Conservation (phyloP, 2,329 filamentous ascomycete genomes). For the Pseudocercospora eumusae region DNA sequence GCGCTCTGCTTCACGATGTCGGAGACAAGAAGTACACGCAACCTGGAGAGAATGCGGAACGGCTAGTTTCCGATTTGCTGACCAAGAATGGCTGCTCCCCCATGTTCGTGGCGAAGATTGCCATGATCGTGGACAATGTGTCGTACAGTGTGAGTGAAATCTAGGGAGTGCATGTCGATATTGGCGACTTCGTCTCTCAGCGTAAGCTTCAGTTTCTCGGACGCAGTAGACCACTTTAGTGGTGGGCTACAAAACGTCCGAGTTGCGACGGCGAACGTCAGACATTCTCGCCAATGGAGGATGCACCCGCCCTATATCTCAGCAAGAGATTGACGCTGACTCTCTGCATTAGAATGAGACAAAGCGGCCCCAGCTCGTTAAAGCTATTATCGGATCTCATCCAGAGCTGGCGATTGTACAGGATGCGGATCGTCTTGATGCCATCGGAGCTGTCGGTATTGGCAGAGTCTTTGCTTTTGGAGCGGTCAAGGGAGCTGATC, state of each 20-base stretch:
- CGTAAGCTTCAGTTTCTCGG: no score
- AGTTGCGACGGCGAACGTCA: no score
- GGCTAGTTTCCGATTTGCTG: slow-evolving; percentile 59
- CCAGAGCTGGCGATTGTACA: slow-evolving; percentile 84
- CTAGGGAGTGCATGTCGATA: no score
- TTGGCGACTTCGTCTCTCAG: no score
- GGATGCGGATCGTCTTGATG: slow-evolving; percentile 90
- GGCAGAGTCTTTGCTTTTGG: slow-evolving; percentile 76
- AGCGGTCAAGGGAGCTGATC: slow-evolving; percentile 58
- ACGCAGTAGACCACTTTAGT: no score
- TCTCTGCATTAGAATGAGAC: slow-evolving; percentile 56
- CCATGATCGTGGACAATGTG: slow-evolving; percentile 72
- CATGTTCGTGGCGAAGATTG: slow-evolving; percentile 65
- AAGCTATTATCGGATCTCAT: slow-evolving; percentile 61
- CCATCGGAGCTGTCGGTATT: slow-evolving; percentile 82
- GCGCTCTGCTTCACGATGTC: slow-evolving; percentile 74
- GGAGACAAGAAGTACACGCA: slow-evolving; percentile 79
- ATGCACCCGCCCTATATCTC: no score
- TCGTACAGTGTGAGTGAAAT: slow-evolving; percentile 60
- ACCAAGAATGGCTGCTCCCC: slow-evolving; percentile 57
- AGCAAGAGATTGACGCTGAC: no score
- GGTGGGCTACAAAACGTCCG: no score
- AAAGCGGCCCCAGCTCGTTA: slow-evolving; percentile 61
- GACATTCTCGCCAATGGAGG: no score
- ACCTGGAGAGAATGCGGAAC: slow-evolving; percentile 54